Evolutionary conservation across 192 early-diverging fungal species (phyloP).

Genomic region (Funneliformis geosporum): DNA sequence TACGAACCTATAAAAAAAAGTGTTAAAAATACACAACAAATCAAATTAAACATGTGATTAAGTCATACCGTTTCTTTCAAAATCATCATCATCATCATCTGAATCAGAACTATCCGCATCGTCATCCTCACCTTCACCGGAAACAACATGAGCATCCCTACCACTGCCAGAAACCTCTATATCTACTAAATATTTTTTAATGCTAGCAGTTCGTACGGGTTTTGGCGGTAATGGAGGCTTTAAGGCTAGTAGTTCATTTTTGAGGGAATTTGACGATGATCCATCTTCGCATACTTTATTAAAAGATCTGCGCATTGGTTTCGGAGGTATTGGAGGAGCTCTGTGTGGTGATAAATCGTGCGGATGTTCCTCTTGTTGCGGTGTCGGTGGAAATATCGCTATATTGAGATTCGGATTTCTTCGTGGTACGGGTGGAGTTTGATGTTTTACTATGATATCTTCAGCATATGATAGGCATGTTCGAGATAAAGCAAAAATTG

Average conservation of each 20-base stretch:
- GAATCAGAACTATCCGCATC: constrained; percentile 40
- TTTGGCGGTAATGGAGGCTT: constrained; percentile 62
- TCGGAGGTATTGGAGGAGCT: constrained; percentile 25
- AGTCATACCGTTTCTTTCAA: constrained; percentile 27
- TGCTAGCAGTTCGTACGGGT: constrained; percentile 41
- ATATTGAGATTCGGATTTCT: constrained; percentile 39
- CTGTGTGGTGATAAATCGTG: constrained; percentile 15
- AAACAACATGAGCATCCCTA: constrained; percentile 35
- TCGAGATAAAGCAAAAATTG: constrained; percentile 44
- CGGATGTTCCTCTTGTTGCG: constrained; percentile 35
- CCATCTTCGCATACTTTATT: constrained; percentile 23
- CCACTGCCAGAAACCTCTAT: constrained; percentile 29
- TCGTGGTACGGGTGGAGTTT: constrained; percentile 38
- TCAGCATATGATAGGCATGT: constrained; percentile 48
- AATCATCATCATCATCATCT: constrained; percentile 43
- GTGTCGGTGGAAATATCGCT: constrained; percentile 38
- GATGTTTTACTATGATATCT: constrained; percentile 48
- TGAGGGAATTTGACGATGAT: constrained; percentile 20
- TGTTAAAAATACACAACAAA: not conserved
- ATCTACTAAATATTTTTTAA: constrained; percentile 37
- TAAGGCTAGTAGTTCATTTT: constrained; percentile 36
- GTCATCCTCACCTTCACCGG: constrained; percentile 40
- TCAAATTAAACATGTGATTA: not conserved
- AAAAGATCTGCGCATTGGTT: constrained; percentile 22
- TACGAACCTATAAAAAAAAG: constrained; percentile 18